Evolutionary conservation across 2,329 filamentous ascomycete genomes (phyloP), one percentile per base, ranked within the genome.

Genomic region (Berkeleyomyces basicola): DNA sequence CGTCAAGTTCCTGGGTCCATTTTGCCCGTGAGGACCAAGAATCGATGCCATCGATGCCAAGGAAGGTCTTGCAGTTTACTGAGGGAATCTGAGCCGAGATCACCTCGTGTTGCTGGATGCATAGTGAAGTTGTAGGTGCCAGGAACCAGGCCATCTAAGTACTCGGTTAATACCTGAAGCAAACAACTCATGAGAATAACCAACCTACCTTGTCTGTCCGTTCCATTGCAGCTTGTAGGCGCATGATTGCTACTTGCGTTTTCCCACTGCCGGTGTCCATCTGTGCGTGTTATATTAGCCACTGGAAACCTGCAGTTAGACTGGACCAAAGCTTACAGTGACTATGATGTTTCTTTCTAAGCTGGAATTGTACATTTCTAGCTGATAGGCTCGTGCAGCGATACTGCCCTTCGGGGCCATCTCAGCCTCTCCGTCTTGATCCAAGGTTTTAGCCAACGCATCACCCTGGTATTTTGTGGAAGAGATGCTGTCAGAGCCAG

Each of bases 191-290:
- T 53, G 14, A 39, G 14, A 14, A 42, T 42, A 46, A 33, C 14
- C 3, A 31, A 36, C 37, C 4, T 43, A 36, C 60, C 42, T 55
- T 53, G 14, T 40, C 42, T 9, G 60, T 43, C 23, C 36, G 10
- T 23, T 53, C 63, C 31, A 61, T 46, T 1, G 60, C 37, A 7
- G 42, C 16, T 37, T 61, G 63, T 39, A 64, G 60, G 5, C 59
- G 51, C 43, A 64, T 58, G 7, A 64, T 55, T 31, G 63, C 63
- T 86, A 90, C 81, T 67, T 86, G 83, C 2, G 87, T 90, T 71
- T 91, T 91, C 1, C 87, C 87, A 66, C 82, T 88, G 1, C 87
- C 87, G 0, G 87, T 91, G 66, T 88, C 86, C 87, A 90, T 90
- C 85, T 87, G 65, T 23, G 23, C n/a, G n/a, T 1, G 9, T n/a